Conservation (phyloP, 2,329 filamentous ascomycete genomes). For the Domatiomyces catenatus region DNA sequence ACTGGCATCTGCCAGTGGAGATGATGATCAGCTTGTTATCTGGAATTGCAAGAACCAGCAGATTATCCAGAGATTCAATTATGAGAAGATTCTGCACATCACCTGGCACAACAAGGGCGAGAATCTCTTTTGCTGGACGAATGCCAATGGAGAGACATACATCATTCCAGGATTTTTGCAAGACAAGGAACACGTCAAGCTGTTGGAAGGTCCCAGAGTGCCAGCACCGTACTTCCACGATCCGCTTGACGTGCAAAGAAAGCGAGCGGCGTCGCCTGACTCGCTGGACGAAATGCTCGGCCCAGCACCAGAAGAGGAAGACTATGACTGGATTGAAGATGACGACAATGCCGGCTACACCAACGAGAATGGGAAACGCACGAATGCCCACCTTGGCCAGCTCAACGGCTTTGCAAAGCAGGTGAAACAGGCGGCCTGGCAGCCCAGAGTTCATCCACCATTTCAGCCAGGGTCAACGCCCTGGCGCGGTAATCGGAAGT, state of each 20-base stretch:
- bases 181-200: slow-evolving; percentile 37
- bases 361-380: slow-evolving; percentile 43
- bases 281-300: slow-evolving; percentile 67
- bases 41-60: slow-evolving; percentile 87
- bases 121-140: slow-evolving; percentile 84
- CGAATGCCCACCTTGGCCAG: slow-evolving; percentile 34
- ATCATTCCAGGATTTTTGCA: slow-evolving; percentile 62
- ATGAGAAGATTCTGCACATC: slow-evolving; percentile 69
- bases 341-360: slow-evolving; percentile 89
- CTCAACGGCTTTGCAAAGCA: slow-evolving; percentile 36
- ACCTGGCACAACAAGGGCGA: slow-evolving; percentile 71
- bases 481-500: slow-evolving; percentile 86
- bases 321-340: slow-evolving; percentile 77
- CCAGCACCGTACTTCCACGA: slow-evolving; percentile 71
- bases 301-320: slow-evolving; percentile 38
- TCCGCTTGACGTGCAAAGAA: slow-evolving; percentile 42
- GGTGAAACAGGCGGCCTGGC: slow-evolving; percentile 32
- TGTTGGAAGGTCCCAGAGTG: slow-evolving; percentile 39
- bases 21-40: slow-evolving; percentile 39
- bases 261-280: slow-evolving; percentile 50
- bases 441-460: slow-evolving; percentile 59
- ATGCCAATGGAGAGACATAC: slow-evolving; percentile 80
- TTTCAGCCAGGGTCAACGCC: slow-evolving; percentile 93
- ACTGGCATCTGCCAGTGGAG: slow-evolving; percentile 47
- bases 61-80: slow-evolving; percentile 61